Evolutionary conservation across 306 rosid species (phyloP).

Genomic region (Rosa persica): DNA sequence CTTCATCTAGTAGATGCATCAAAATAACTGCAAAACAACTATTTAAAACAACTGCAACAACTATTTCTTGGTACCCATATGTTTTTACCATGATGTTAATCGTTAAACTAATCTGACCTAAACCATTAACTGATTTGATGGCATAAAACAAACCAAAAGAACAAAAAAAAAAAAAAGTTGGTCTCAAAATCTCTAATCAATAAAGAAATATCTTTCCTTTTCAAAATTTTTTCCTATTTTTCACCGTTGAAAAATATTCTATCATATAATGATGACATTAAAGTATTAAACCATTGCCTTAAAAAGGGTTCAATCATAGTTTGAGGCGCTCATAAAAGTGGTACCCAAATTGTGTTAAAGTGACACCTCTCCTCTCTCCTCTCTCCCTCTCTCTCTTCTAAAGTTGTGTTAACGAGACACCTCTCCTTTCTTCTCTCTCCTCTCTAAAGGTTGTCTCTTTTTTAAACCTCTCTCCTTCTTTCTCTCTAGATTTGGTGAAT

Average conservation of each 20-base stretch:
- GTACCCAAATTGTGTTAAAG: neutral
- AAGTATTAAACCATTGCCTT: conserved; percentile 10
- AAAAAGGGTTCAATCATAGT: neutral
- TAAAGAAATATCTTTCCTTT: neutral
- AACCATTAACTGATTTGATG: neutral
- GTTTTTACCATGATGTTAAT: neutral
- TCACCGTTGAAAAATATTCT: neutral
- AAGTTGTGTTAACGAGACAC: conserved; percentile 2
- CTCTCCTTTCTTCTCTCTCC: neutral
- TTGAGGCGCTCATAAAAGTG: conserved; percentile 1
- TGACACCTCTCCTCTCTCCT: neutral
- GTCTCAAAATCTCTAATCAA: neutral
- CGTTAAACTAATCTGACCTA: neutral
- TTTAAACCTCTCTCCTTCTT: conserved; percentile 14
- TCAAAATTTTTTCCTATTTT: neutral
- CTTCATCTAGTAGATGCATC: too few relatives aligned
- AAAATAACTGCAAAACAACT: too few relatives aligned
- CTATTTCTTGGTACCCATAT: neutral
- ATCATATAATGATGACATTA: neutral
- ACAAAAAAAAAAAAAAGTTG: neutral
- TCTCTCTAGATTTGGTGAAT: conserved; percentile 16
- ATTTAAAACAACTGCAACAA: neutral
- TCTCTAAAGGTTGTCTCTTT: neutral
- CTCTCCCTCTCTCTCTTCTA: neutral
- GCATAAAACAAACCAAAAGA: neutral